phyloP scores from a whole-genome alignment of 1,139 yeast genomes.

The Saccharomyces hybrid region DNA sequence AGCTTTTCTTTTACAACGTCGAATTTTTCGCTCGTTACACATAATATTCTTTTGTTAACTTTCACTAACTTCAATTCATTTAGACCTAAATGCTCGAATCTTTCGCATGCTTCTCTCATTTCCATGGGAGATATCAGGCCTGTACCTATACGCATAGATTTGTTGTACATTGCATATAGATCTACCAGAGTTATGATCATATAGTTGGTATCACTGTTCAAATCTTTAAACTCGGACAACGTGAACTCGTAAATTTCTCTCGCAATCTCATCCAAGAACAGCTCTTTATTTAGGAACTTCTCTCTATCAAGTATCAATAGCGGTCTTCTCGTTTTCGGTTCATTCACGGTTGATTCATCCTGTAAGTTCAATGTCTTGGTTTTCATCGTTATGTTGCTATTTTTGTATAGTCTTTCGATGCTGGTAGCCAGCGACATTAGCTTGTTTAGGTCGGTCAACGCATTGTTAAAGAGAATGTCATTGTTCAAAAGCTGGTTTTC shows the following conservation, averaged over 20 bases:
- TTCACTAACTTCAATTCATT: constrained; percentile 39
- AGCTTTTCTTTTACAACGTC: constrained; percentile 35
- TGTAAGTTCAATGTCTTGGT: constrained; percentile 14
- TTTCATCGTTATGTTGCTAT: constrained; percentile 13
- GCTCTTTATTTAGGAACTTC: constrained; percentile 27
- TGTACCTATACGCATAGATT: constrained; percentile 48
- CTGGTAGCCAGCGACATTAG: constrained; percentile 75
- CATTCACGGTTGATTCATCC: constrained; percentile 1
- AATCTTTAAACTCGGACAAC: constrained; percentile 26
- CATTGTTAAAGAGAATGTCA: constrained; percentile 55
- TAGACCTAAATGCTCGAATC: constrained; percentile 41
- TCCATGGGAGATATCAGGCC: constrained; percentile 55
- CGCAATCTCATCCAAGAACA: constrained; percentile 36
- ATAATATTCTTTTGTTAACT: constrained; percentile 39
- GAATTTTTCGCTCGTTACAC: constrained; percentile 30
- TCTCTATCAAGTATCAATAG: constrained; percentile 33
- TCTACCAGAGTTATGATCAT: constrained; percentile 50
- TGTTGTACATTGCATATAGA: constrained; percentile 52
- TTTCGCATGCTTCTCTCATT: constrained; percentile 43
- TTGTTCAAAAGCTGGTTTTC: constrained; percentile 52
- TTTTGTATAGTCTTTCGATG: constrained; percentile 46
- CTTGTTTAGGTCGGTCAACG: constrained; percentile 71
- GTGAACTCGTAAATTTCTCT: constrained; percentile 55
- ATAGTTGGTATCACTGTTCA: constrained; percentile 40
- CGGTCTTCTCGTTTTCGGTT: constrained; percentile 7